These are phyloP conservation scores for Mycena venus DNA, from an alignment of 768 basidiomycete genomes.

Conservation along the genomic window DNA sequence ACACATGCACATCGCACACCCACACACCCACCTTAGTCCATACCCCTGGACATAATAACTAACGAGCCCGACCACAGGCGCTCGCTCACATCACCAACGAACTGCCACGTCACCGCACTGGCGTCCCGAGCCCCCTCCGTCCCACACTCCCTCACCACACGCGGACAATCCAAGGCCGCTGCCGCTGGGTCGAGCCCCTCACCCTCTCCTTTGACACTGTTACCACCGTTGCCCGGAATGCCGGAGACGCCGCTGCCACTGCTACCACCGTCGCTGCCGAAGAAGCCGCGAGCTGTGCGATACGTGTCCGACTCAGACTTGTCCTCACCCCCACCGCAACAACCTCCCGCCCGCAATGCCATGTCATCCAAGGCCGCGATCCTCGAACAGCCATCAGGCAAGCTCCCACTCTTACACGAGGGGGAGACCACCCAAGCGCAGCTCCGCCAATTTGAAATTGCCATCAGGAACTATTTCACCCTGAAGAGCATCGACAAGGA, in stretches of 20 bases:
- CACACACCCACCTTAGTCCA: not conserved
- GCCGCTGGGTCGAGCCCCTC: not conserved
- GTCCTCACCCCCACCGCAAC: not conserved
- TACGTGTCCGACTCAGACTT: not conserved
- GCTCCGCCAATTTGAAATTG: not conserved
- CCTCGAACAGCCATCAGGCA: not conserved
- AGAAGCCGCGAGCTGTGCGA: too few relatives aligned
- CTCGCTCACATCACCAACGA: not conserved
- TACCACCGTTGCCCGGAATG: not conserved
- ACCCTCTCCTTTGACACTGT: not conserved
- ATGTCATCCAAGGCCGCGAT: not conserved
- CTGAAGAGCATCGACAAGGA: not conserved
- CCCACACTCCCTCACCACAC: not conserved
- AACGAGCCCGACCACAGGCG: not conserved
- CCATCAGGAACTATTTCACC: not conserved
- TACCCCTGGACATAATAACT: not conserved
- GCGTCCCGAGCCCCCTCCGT: not conserved
- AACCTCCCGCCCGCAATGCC: not conserved
- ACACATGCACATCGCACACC: not conserved
- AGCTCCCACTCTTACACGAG: not conserved
- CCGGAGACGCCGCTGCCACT: not conserved
- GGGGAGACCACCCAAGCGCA: not conserved
- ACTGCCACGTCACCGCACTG: constrained; percentile 4
- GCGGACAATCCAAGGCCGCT: not conserved
- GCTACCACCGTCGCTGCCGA: too few relatives aligned